phyloP scores from a whole-genome alignment of 306 rosid species.

The Lotus japonicus region DNA sequence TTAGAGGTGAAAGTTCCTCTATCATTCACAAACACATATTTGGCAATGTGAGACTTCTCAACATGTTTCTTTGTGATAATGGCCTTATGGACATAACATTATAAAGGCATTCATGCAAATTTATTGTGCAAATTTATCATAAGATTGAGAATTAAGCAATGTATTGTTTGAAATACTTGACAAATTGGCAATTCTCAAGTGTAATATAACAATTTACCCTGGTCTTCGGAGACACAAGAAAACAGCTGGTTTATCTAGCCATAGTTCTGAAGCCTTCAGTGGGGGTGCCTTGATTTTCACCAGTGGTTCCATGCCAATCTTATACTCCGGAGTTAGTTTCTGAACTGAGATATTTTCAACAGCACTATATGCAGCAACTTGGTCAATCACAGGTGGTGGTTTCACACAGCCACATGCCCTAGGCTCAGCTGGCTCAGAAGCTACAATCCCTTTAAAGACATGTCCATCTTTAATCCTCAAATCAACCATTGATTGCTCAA shows the following conservation, averaged over 20 bases:
- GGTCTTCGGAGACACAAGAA: constrained; percentile 82
- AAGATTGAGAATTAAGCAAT: background rate
- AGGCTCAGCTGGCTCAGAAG: constrained; percentile 59
- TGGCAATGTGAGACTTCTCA: no score
- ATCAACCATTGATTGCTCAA: constrained; percentile 46
- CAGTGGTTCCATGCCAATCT: constrained; percentile 74
- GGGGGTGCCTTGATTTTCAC: constrained; percentile 79
- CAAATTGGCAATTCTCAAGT: background rate
- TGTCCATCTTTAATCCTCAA: constrained; percentile 63
- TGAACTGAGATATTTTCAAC: constrained; percentile 65
- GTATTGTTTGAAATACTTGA: background rate
- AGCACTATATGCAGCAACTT: constrained; percentile 58
- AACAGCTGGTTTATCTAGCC: constrained; percentile 67
- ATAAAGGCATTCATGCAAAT: background rate
- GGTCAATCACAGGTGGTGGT: constrained; percentile 52
- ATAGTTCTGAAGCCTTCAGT: constrained; percentile 64
- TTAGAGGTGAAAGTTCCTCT: no score
- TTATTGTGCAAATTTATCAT: background rate
- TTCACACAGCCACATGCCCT: constrained; percentile 73
- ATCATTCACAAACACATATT: no score
- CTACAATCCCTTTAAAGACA: constrained; percentile 72
- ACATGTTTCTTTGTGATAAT: background rate
- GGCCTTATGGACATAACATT: background rate
- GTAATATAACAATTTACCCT: constrained; percentile 47
- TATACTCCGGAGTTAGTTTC: constrained; percentile 74